Percentiles rank a stretch among this genome's conserved stretches.
These are phyloP conservation scores for Coprinopsis cinerea DNA, from an alignment of 768 basidiomycete species.

Conservation along the genomic window DNA sequence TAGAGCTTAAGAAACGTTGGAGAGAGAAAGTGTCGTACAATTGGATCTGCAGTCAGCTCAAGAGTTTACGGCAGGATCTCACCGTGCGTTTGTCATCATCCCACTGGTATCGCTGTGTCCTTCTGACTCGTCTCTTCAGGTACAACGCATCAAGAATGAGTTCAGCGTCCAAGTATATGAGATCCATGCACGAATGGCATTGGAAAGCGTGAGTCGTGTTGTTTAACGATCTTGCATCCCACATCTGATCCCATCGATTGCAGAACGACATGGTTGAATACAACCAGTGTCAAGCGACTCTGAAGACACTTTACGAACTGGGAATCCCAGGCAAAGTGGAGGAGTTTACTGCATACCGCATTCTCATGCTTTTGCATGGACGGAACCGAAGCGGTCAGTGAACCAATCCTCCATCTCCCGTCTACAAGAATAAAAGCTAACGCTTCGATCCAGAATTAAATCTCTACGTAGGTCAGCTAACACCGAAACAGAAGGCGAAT, in stretches of 20 bases:
- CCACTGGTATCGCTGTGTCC: conserved; percentile 4
- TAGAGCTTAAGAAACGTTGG: conserved; percentile 86
- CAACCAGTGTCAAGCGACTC: conserved; percentile 92
- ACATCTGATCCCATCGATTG: conserved; percentile 4
- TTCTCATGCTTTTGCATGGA: conserved; percentile 92
- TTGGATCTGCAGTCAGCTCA: conserved; percentile 98
- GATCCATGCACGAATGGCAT: conserved; percentile 94
- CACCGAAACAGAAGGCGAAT: conserved; percentile 80
- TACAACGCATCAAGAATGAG: conserved; percentile 97
- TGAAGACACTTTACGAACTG: conserved; percentile 87
- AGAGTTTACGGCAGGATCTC: conserved; percentile 94
- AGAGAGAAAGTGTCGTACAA: conserved; percentile 66
- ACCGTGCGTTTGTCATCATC: conserved; percentile 58
- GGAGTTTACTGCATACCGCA: conserved; percentile 96
- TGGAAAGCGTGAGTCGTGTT: conserved; percentile 31
- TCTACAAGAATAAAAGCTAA: conserved; percentile 2
- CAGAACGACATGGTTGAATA: conserved; percentile 98
- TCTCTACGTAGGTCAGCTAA: conserved; percentile 96
- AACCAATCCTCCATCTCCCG: neutral
- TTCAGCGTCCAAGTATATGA: conserved; percentile 98
- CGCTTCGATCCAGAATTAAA: conserved; percentile 67
- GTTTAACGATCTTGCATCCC: neutral
- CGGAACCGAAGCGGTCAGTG: conserved; percentile 87
- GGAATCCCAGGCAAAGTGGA: conserved; percentile 89
- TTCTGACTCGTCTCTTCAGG: conserved; percentile 40